Conservation (phyloP, 805 yeast species). For the Candida boidinii region DNA sequence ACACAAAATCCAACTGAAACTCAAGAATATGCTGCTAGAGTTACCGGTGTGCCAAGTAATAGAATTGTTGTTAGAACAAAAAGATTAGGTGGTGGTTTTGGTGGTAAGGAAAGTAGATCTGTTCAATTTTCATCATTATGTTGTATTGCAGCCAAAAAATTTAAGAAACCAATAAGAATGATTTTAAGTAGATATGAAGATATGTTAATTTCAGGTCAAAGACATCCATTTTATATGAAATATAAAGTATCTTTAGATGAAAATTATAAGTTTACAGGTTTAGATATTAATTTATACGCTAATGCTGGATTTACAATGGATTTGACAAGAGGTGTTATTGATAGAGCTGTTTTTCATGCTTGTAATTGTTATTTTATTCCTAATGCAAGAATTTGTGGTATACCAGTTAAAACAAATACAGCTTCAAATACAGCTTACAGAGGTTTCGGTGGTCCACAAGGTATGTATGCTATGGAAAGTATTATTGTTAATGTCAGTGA, state of each 20-base stretch:
- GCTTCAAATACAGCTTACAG: slow-evolving; percentile 42
- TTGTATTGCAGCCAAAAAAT: slow-evolving; percentile 34
- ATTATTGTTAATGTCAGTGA: slow-evolving; percentile 33
- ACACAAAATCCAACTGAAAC: slow-evolving; percentile 38
- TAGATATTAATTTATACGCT: slow-evolving; percentile 30
- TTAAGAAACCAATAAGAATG: slow-evolving; percentile 33
- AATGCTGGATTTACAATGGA: slow-evolving; percentile 44
- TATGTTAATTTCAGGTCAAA: slow-evolving; percentile 36
- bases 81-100: slow-evolving; percentile 42
- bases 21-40: slow-evolving; percentile 33
- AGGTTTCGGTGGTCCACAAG: slow-evolving; percentile 44
- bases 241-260: slow-evolving; percentile 35
- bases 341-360: slow-evolving; percentile 35
- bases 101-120: slow-evolving; percentile 39
- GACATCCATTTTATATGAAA: slow-evolving; percentile 36
- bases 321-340: slow-evolving; percentile 39
- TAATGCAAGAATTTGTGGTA: slow-evolving; percentile 28
- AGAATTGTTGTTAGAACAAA: slow-evolving; percentile 32
- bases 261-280: slow-evolving; percentile 30
- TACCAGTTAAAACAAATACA: slow-evolving; percentile 34
- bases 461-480: slow-evolving; percentile 35
- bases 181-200: slow-evolving; percentile 33
- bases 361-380: slow-evolving; percentile 36
- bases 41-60: slow-evolving; percentile 33
- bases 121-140: slow-evolving; percentile 30